phyloP scores from a whole-genome alignment of 176 grass and related monocot species.

The Avena sativa region DNA sequence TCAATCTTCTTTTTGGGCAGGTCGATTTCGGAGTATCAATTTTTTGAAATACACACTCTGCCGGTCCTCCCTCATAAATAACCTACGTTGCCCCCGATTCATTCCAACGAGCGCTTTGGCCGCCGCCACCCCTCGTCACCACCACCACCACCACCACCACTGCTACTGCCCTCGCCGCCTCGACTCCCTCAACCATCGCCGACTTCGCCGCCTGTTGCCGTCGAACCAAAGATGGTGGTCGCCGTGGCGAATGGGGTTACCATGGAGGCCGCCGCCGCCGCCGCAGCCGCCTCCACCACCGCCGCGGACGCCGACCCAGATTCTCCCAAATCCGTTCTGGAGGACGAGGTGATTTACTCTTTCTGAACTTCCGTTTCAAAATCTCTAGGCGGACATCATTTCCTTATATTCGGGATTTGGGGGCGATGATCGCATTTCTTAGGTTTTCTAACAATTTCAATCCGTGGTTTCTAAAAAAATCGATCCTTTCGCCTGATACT shows the following conservation, averaged over 20 bases:
- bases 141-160: background rate
- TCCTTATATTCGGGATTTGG: no score
- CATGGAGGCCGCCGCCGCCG: slow-evolving; percentile 19
- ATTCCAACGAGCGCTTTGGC: background rate
- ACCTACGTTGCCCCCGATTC: background rate
- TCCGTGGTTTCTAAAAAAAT: background rate
- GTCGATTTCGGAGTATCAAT: background rate
- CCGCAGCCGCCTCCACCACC: background rate
- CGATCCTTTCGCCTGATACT: background rate
- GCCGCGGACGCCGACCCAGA: slow-evolving; percentile 40
- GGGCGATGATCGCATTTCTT: slow-evolving; percentile 6
- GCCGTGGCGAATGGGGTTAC: slow-evolving; percentile 45
- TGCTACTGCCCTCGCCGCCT: background rate
- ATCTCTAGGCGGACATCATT: background rate
- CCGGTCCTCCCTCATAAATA: background rate
- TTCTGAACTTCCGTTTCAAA: background rate
- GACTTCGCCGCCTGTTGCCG: background rate
- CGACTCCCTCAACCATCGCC: background rate
- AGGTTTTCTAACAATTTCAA: background rate
- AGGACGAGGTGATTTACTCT: slow-evolving; percentile 70
- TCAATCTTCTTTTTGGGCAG: background rate
- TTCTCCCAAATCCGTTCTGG: slow-evolving; percentile 85
- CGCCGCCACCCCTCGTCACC: slow-evolving; percentile 8
- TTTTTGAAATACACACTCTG: background rate
- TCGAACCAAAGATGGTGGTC: background rate